Evolutionary conservation across 1,139 yeast species (phyloP).

Genomic region (Candida dubliniensis): DNA sequence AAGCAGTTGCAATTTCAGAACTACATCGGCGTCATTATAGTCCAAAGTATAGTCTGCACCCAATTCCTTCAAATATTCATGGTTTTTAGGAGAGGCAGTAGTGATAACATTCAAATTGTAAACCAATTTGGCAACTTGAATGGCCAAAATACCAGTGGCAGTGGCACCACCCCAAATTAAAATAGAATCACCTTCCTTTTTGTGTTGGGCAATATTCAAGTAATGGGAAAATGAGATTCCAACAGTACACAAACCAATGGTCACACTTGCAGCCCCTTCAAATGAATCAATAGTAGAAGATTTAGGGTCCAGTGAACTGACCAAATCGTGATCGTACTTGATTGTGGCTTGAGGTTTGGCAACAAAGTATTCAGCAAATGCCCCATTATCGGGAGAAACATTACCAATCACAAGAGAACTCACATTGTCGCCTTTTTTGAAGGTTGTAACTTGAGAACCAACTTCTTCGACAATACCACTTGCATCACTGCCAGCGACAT

Average conservation of each 20-base stretch:
- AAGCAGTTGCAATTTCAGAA: conserved; percentile 47
- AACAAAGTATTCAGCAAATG: conserved; percentile 57
- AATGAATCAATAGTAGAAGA: conserved; percentile 44
- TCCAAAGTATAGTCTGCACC: conserved; percentile 67
- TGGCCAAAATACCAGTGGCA: conserved; percentile 53
- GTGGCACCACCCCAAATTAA: no score
- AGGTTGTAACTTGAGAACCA: conserved; percentile 54
- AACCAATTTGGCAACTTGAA: conserved; percentile 52
- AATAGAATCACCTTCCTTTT: conserved; percentile 16
- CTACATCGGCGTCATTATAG: conserved; percentile 55
- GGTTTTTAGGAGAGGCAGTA: conserved; percentile 50
- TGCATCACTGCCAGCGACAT: conserved; percentile 58
- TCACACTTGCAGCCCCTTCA: conserved; percentile 63
- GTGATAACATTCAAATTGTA: conserved; percentile 56
- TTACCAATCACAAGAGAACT: conserved; percentile 29
- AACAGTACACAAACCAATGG: conserved; percentile 52
- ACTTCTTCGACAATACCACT: conserved; percentile 58
- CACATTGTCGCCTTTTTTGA: conserved; percentile 51
- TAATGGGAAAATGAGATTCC: conserved; percentile 29
- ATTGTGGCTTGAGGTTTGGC: conserved; percentile 38
- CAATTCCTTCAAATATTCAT: conserved; percentile 37
- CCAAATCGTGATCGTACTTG: conserved; percentile 22
- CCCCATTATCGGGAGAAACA: conserved; percentile 44
- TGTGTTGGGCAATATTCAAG: conserved; percentile 22
- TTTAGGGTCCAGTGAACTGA: neutral